These are phyloP conservation scores for Tephrocybe sp. DNA, from an alignment of 768 basidiomycete genomes.

Conservation along the genomic window DNA sequence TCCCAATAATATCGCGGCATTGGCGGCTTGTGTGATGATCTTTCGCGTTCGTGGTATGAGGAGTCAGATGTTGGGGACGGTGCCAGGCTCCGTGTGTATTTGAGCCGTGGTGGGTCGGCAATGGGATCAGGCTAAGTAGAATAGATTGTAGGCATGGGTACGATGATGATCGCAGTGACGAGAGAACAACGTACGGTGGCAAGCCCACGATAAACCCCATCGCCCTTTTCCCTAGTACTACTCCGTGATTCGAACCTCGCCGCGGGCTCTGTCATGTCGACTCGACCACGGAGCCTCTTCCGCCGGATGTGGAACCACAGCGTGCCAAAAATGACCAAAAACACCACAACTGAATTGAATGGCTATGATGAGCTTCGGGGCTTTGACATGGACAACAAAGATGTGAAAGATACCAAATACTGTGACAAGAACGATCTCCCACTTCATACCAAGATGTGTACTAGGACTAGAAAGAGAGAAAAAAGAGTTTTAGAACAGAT, in stretches of 20 bases:
- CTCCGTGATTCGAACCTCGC: background rate
- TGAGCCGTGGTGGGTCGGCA: slow-evolving; percentile 12
- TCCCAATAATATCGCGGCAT: slow-evolving; percentile 32
- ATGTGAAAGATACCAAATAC: slow-evolving; percentile 28
- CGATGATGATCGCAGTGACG: background rate
- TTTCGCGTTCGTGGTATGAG: slow-evolving; percentile 23
- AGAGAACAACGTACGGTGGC: slow-evolving; percentile 6
- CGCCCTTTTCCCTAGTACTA: slow-evolving; percentile 8
- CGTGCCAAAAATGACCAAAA: slow-evolving; percentile 23
- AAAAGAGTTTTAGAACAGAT: background rate
- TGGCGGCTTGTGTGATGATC: slow-evolving; percentile 22
- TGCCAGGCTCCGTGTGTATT: slow-evolving; percentile 6
- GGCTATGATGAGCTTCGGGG: background rate
- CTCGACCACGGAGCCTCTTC: slow-evolving; percentile 16
- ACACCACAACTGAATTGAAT: slow-evolving; percentile 23
- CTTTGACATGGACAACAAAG: background rate
- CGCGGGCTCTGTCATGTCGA: slow-evolving; percentile 9
- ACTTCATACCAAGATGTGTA: slow-evolving; percentile 32
- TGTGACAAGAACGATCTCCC: slow-evolving; percentile 36
- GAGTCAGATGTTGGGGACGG: slow-evolving; percentile 16
- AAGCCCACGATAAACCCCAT: background rate
- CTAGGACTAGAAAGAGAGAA: slow-evolving; percentile 21
- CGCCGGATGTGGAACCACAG: slow-evolving; percentile 26
- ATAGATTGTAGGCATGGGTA: background rate
- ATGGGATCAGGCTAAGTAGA: slow-evolving; percentile 11